Evolutionary conservation across 2,329 filamentous ascomycete species (phyloP).

Genomic region (Didymella pinodella): DNA sequence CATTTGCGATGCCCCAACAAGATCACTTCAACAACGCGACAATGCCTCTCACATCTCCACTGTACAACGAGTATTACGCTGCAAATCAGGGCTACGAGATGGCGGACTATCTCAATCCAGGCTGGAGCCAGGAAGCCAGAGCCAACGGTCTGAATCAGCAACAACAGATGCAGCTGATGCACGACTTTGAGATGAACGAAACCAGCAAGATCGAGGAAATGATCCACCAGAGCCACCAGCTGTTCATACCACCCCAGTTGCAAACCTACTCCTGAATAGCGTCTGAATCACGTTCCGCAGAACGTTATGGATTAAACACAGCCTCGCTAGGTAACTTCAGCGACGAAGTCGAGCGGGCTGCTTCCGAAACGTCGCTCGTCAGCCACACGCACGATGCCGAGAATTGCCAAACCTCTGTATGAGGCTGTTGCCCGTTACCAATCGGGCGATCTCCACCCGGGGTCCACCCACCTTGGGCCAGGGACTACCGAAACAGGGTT

Average conservation of each 20-base stretch:
- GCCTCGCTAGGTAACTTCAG: not conserved
- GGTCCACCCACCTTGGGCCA: not conserved
- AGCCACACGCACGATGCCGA: constrained; percentile 13
- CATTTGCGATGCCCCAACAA: constrained; percentile 45
- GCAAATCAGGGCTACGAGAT: constrained; percentile 48
- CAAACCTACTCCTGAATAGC: constrained; percentile 37
- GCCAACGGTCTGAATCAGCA: constrained; percentile 71
- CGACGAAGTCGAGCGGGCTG: constrained; percentile 6
- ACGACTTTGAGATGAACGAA: constrained; percentile 70
- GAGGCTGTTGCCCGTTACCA: constrained; percentile 1
- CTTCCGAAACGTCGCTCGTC: constrained; percentile 1
- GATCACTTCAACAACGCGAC: constrained; percentile 39
- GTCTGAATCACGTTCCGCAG: not conserved
- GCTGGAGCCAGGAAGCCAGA: constrained; percentile 61
- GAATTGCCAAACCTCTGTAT: not conserved
- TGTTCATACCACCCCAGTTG: constrained; percentile 44
- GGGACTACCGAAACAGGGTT: not conserved
- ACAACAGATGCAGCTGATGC: constrained; percentile 85
- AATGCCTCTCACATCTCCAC: constrained; percentile 38
- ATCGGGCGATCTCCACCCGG: constrained; percentile 13
- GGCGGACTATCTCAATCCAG: constrained; percentile 60
- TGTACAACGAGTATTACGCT: constrained; percentile 47
- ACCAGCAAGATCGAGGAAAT: constrained; percentile 52
- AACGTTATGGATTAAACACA: constrained; percentile 1
- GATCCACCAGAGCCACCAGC: constrained; percentile 52